phyloP scores from a whole-genome alignment of 345 rosid species.

The Pelargonium nanum region DNA sequence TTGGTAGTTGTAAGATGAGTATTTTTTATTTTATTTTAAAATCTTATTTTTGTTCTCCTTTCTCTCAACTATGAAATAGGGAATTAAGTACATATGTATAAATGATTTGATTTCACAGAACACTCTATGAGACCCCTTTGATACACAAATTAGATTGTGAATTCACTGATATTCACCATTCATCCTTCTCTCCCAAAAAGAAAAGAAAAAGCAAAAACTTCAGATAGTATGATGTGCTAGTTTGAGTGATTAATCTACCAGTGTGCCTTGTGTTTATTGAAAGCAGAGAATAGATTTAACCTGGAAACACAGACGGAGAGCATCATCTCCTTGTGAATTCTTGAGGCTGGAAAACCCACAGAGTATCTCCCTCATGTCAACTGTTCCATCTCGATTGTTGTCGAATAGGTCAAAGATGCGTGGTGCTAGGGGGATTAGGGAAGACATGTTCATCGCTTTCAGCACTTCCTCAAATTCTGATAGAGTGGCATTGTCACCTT shows the following conservation, averaged over 20 bases:
- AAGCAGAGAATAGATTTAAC: conserved; percentile 10
- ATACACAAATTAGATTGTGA: too few species aligned
- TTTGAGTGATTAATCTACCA: not conserved
- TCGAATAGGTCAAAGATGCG: conserved; percentile 54
- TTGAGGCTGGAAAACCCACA: conserved; percentile 61
- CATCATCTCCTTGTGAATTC: conserved; percentile 57
- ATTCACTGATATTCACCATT: too few species aligned
- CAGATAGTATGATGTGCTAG: too few species aligned
- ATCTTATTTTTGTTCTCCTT: too few species aligned
- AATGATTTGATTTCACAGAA: too few species aligned
- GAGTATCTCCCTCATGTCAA: conserved; percentile 57
- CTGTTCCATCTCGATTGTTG: conserved; percentile 52
- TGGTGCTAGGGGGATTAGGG: conserved; percentile 44
- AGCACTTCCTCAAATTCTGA: conserved; percentile 52
- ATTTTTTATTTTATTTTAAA: too few species aligned
- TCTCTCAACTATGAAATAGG: too few species aligned
- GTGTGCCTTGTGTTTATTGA: too few species aligned
- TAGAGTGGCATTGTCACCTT: conserved; percentile 53
- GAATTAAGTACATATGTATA: too few species aligned
- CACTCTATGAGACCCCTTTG: too few species aligned
- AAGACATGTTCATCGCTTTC: conserved; percentile 56
- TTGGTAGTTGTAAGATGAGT: not conserved
- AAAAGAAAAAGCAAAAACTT: too few species aligned
- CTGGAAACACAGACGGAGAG: conserved; percentile 55
- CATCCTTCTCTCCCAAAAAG: too few species aligned